These are phyloP conservation scores for Straminergon stramineum DNA, from an alignment of 225 moss, liverwort and hornwort species.

Conservation along the genomic window DNA sequence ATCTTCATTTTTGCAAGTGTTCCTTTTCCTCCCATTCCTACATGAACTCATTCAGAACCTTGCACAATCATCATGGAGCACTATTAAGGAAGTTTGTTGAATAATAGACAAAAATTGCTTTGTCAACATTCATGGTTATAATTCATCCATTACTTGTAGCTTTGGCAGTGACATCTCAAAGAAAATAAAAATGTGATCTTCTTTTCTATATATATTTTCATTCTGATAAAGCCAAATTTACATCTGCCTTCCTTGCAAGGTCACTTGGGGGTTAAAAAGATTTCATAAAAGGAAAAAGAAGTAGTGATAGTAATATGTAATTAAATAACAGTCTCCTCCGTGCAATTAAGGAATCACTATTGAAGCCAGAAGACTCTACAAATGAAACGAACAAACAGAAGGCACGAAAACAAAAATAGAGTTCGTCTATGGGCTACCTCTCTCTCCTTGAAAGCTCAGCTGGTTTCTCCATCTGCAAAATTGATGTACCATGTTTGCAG, in stretches of 20 bases:
- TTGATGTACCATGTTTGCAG: not conserved
- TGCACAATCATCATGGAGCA: not conserved
- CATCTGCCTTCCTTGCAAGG: not conserved
- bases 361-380: not conserved
- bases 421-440: constrained; percentile 35
- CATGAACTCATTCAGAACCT: too few relatives aligned
- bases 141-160: not conserved
- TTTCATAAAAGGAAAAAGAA: not conserved
- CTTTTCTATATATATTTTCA: too few relatives aligned
- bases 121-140: not conserved
- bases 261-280: not conserved
- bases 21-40: too few relatives aligned
- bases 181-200: not conserved
- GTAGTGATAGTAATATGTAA: too few relatives aligned
- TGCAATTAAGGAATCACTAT: not conserved
- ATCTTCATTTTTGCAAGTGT: too few relatives aligned
- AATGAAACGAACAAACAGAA: not conserved
- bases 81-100: not conserved
- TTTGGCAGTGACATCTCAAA: not conserved
- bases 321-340: not conserved
- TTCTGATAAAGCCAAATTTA: not conserved
- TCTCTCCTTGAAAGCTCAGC: constrained; percentile 97
- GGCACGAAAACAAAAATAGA: not conserved
- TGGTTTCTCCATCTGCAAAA: constrained; percentile 77
- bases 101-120: not conserved